Percentiles rank a stretch among this genome's conserved stretches.
Evolutionary conservation across 331 rosid species (phyloP).

Genomic region (Telfairia occidentalis): DNA sequence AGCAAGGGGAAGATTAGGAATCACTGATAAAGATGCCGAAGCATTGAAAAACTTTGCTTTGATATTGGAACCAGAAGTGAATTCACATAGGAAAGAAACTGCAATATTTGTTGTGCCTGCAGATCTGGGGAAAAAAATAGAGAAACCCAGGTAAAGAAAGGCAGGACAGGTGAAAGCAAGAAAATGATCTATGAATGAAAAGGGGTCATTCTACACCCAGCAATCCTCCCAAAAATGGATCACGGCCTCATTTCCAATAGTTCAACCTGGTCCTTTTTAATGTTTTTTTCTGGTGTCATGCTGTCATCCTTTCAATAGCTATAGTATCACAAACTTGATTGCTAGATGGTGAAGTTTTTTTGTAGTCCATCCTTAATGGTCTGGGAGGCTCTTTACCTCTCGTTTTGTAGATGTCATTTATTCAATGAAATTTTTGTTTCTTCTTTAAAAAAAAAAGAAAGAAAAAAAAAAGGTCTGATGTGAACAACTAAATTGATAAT

Average conservation of each 20-base stretch:
- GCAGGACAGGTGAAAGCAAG: not conserved
- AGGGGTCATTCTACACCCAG: not conserved
- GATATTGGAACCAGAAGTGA: constrained; percentile 33
- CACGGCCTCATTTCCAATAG: not conserved
- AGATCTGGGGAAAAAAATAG: constrained; percentile 38
- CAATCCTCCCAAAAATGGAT: not conserved
- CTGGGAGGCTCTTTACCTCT: no score
- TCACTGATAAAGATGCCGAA: constrained; percentile 57
- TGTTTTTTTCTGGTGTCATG: no score
- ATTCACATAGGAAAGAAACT: constrained; percentile 66
- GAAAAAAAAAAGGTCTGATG: no score
- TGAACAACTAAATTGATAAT: not conserved
- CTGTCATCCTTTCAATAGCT: no score
- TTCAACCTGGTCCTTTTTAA: no score
- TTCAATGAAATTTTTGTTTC: no score
- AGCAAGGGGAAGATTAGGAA: constrained; percentile 80
- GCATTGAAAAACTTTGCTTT: constrained; percentile 47
- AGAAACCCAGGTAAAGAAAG: not conserved
- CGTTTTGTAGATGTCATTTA: no score
- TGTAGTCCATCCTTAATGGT: no score
- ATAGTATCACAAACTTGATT: no score
- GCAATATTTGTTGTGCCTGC: constrained; percentile 66
- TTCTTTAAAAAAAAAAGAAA: no score
- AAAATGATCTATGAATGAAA: constrained; percentile 1
- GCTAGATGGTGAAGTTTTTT: no score